Percentiles rank a stretch among this genome's conserved stretches.
These are phyloP conservation scores for Capsella rubella DNA, from an alignment of 441 rosid species.

Conservation along the genomic window DNA sequence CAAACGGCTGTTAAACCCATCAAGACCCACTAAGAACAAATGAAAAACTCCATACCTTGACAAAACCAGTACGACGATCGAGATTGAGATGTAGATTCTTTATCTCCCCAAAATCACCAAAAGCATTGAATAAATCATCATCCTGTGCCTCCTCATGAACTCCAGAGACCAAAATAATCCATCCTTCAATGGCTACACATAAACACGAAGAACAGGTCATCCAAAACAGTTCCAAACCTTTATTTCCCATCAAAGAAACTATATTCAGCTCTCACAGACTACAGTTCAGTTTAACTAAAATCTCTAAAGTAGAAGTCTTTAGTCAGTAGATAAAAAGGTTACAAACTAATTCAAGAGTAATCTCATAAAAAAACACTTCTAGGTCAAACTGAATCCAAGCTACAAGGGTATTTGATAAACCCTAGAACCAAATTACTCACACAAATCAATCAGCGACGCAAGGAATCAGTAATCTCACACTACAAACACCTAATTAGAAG, in stretches of 20 bases:
- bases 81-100: constrained; percentile 90
- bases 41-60: constrained; percentile 65
- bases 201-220: constrained; percentile 26
- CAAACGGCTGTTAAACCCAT: constrained; percentile 12
- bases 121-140: constrained; percentile 81
- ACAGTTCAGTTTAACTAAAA: background rate
- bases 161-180: constrained; percentile 89
- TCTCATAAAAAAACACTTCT: background rate
- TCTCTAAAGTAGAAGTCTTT: background rate
- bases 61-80: constrained; percentile 93
- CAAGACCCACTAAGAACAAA: constrained; percentile 10
- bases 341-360: background rate
- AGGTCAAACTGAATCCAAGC: constrained; percentile 30
- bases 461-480: background rate
- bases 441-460: constrained; percentile 5
- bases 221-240: background rate
- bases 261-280: background rate
- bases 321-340: background rate
- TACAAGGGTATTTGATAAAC: constrained; percentile 5
- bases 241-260: background rate
- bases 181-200: constrained; percentile 90
- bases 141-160: constrained; percentile 97
- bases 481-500: background rate
- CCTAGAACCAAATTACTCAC: constrained; percentile 27
- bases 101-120: constrained; percentile 94